Evolutionary conservation across 192 early-diverging fungal species (phyloP), one percentile per base, ranked within the genome.

Genomic region (Geosiphon pyriformis): DNA sequence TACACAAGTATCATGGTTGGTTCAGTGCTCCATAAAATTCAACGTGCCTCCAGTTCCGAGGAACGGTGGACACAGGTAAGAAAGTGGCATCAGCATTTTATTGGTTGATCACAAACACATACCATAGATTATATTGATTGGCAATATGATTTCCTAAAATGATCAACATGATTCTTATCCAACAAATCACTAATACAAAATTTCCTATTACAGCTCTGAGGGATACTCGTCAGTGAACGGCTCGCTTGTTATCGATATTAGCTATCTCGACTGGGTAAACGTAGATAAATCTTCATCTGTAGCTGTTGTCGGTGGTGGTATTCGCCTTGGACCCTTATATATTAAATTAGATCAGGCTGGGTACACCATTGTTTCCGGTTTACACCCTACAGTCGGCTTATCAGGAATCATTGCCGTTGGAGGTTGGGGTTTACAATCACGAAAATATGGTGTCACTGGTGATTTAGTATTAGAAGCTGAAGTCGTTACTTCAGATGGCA

Each of bases 281-380:
- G 32, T 37, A 25, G 51, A 52, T 27, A 51, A 30, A 7, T 64
- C 33, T 2, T 42, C 74, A 2, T 51, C 50, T 20, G 71, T 65
- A 29, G 76, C 70, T 10, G 42, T 51, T 2, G 70, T 82, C 42
- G 74, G 72, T 18, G 75, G 80, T 4, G 83, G 83, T 22, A 70
- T 75, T 32, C 72, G 82, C 25, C 67, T 83, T 33, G 83, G 83
- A 2, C 76, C 75, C n/a, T 47, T 85, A 18, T 84, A 84, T 80
- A 20, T 67, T 3, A 47, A 35, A 56, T 29, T 72, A 11, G 66
- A 61, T 27, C 53, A 70, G 50, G 27, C 57, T 1, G 61, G 58
- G 1, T 82, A 61, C 48, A 79, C 68, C 29, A 67, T 71, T 30
- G 65, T 84, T 34, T 68, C 79, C 20, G 75, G 60, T 15, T 70